Conservation (phyloP, 192 early-diverging fungal species). For the Coemansia guatemalensis region DNA sequence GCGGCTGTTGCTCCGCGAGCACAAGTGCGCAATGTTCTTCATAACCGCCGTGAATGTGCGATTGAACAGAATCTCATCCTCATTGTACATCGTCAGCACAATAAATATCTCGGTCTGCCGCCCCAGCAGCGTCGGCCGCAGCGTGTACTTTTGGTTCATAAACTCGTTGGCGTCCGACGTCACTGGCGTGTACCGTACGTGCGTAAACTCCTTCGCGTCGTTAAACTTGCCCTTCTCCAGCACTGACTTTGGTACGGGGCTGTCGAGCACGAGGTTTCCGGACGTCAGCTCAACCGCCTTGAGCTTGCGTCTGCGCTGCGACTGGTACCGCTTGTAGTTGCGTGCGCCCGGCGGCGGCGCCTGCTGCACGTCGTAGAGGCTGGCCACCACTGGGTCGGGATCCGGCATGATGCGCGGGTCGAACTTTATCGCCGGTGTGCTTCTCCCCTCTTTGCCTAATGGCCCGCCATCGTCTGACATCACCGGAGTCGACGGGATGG, state of each 20-base stretch:
- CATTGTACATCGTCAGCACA: conserved; percentile 92
- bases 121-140: conserved; percentile 72
- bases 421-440: conserved; percentile 16
- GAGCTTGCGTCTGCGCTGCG: conserved; percentile 47
- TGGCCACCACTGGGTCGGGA: conserved; percentile 30
- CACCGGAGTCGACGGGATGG: conserved; percentile 34
- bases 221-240: conserved; percentile 53
- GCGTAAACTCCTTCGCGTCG: conserved; percentile 79
- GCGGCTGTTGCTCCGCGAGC: conserved; percentile 71
- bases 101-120: conserved; percentile 87
- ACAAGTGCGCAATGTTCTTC: conserved; percentile 90
- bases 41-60: conserved; percentile 84
- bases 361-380: conserved; percentile 45
- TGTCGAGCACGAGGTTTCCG: conserved; percentile 74
- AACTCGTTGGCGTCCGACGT: conserved; percentile 89
- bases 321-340: conserved; percentile 50
- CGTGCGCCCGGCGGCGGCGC: conserved; percentile 52
- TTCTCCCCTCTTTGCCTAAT: conserved; percentile 8
- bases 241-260: conserved; percentile 63
- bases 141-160: conserved; percentile 65
- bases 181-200: conserved; percentile 92
- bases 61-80: conserved; percentile 88
- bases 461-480: conserved; percentile 29
- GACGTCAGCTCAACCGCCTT: conserved; percentile 64
- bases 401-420: conserved; percentile 54